Evolutionary conservation across 352 stramenopile species (phyloP), one percentile per base, ranked within the genome.

Genomic region (Phytophthora cryptogea): DNA sequence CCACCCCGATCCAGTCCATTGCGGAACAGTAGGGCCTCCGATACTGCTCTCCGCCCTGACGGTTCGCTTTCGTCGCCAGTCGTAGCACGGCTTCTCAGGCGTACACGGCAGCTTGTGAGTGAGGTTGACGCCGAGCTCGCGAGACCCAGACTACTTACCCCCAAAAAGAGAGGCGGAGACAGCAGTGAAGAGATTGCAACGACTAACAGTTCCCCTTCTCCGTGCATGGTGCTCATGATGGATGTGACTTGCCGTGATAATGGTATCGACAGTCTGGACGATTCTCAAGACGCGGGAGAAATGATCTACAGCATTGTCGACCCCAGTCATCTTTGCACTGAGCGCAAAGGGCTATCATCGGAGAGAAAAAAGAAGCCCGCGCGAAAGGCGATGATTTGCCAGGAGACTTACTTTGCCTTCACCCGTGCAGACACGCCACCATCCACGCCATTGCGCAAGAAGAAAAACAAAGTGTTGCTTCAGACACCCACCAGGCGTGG

Each of bases 91-190:
- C 66, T 72, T 52, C 57, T 72, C 27, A 71, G 54, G 39, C 57
- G 49, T 28, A 75, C 66, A 26, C 56, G 66, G 36, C 52, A 75
- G 31, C 57, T 75, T 10, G 53, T 69, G 33, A 41, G 63, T 28
- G 66, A 75, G 10, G 65, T 75, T 49, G 62, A 75, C 35, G 44
- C 48, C 3, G 57, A 59, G 8, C 69, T 69, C 27, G 37, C 54
- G 16, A 55, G 44, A 35, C n/a, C 10, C 20, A 59, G 23, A 20
- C 44, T 17, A 5, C 41, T 13, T 44, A 47, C n/a, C 28, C 32
- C 23, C 50, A 16, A 14, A 8, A 62, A 52, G 43, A 54, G 51
- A 40, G 23, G 1, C 32, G 32, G 14, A 2, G 8, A 51, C 16
- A 27, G 13, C 27, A 57, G 9, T 36, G 40, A 57, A 59, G 33